phyloP scores from a whole-genome alignment of 2,329 filamentous ascomycete genomes.

The Fusarium globosum region DNA sequence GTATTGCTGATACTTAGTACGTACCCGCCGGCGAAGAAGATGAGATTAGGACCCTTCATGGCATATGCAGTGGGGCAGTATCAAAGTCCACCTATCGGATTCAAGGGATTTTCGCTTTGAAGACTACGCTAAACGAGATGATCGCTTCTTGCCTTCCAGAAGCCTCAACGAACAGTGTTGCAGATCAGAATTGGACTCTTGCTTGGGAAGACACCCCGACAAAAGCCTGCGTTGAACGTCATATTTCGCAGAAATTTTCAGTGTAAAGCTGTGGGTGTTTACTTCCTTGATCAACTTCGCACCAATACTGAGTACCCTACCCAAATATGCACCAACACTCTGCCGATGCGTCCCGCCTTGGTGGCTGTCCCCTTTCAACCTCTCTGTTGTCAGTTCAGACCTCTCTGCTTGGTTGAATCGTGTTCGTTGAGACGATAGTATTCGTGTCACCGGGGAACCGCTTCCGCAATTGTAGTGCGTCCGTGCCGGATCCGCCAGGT shows the following conservation, averaged over 20 bases:
- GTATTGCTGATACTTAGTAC: neutral
- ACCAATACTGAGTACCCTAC: neutral
- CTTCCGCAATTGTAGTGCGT: slow-evolving; percentile 45
- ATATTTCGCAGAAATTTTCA: neutral
- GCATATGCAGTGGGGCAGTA: slow-evolving; percentile 27
- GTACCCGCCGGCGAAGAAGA: slow-evolving; percentile 10
- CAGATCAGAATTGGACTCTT: slow-evolving; percentile 27
- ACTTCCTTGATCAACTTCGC: neutral
- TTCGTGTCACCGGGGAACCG: slow-evolving; percentile 49
- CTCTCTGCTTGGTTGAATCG: slow-evolving; percentile 17
- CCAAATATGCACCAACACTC: slow-evolving; percentile 28
- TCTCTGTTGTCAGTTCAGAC: slow-evolving; percentile 23
- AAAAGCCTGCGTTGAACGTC: slow-evolving; percentile 3
- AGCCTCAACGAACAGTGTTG: slow-evolving; percentile 40
- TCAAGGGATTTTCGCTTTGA: slow-evolving; percentile 1
- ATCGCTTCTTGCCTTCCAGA: slow-evolving; percentile 41
- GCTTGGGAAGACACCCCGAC: neutral
- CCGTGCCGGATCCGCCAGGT: slow-evolving; percentile 40
- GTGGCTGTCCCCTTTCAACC: slow-evolving; percentile 35
- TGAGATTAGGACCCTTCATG: slow-evolving; percentile 44
- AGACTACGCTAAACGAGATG: slow-evolving; percentile 22
- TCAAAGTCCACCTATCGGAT: slow-evolving; percentile 45
- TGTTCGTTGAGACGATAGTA: slow-evolving; percentile 30
- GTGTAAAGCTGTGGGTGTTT: neutral
- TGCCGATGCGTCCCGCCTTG: slow-evolving; percentile 32